Conservation (phyloP, 1,139 yeast species). For the Candida buenavistaensis region DNA sequence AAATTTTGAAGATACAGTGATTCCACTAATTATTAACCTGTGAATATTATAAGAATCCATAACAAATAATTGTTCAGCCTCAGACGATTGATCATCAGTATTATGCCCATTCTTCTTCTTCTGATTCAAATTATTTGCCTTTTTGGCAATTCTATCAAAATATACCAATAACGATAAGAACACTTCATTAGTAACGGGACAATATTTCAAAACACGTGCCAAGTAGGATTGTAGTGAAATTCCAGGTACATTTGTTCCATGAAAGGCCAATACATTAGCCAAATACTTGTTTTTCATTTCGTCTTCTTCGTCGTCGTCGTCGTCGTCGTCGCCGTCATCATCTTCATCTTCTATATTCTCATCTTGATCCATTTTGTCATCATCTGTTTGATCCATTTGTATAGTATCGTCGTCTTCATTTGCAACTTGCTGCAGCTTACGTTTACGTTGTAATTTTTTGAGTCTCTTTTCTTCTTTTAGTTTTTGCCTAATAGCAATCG, state of each 20-base stretch:
- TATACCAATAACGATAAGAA: conserved; percentile 86
- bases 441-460: conserved; percentile 24
- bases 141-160: conserved; percentile 89
- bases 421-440: conserved; percentile 13
- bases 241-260: conserved; percentile 94
- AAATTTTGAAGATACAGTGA: conserved; percentile 93
- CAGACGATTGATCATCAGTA: conserved; percentile 12
- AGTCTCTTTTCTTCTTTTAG: conserved; percentile 38
- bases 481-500: conserved; percentile 47
- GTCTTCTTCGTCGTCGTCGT: conserved; percentile 42
- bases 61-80: conserved; percentile 67
- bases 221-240: conserved; percentile 87
- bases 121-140: conserved; percentile 61
- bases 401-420: conserved; percentile 14
- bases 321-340: conserved; percentile 22
- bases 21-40: conserved; percentile 91
- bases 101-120: conserved; percentile 20
- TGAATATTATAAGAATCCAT: conserved; percentile 97
- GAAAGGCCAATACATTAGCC: conserved; percentile 84
- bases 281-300: conserved; percentile 56
- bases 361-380: conserved; percentile 13
- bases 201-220: conserved; percentile 86
- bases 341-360: conserved; percentile 17
- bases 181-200: conserved; percentile 97
- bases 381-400: conserved; percentile 17